These are phyloP conservation scores for Lolium multiflorum DNA, from an alignment of 176 grass and related monocot species.

Conservation along the genomic window DNA sequence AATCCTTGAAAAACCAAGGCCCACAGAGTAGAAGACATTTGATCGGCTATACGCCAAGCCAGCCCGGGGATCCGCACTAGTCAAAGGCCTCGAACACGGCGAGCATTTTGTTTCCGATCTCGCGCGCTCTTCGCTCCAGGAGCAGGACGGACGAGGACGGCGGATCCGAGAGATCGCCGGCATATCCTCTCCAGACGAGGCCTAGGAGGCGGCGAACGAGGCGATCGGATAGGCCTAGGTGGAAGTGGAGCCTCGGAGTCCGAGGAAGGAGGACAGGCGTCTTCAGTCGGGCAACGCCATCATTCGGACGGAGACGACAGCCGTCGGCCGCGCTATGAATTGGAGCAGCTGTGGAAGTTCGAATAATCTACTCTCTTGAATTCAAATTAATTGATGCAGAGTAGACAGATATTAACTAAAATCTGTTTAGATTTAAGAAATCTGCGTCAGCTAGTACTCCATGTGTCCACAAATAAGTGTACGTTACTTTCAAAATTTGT, in stretches of 20 bases:
- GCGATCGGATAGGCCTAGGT: neutral
- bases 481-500: too few species aligned
- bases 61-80: neutral
- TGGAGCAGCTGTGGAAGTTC: too few species aligned
- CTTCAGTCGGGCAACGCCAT: neutral
- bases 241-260: neutral
- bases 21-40: neutral
- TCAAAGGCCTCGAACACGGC: neutral
- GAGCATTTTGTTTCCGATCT: neutral
- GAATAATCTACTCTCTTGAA: too few species aligned
- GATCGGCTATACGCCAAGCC: neutral
- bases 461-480: too few species aligned
- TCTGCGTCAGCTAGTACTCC: too few species aligned
- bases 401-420: too few species aligned
- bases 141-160: neutral
- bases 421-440: too few species aligned
- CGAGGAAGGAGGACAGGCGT: neutral
- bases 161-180: slow-evolving; percentile 3
- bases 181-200: neutral
- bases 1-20: neutral
- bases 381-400: too few species aligned
- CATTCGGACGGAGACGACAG: neutral
- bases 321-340: too few species aligned
- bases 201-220: neutral
- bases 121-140: slow-evolving; percentile 24